Evolutionary conservation across 768 basidiomycete genomes (phyloP).

Genomic region (Rhodotorula babjevae): DNA sequence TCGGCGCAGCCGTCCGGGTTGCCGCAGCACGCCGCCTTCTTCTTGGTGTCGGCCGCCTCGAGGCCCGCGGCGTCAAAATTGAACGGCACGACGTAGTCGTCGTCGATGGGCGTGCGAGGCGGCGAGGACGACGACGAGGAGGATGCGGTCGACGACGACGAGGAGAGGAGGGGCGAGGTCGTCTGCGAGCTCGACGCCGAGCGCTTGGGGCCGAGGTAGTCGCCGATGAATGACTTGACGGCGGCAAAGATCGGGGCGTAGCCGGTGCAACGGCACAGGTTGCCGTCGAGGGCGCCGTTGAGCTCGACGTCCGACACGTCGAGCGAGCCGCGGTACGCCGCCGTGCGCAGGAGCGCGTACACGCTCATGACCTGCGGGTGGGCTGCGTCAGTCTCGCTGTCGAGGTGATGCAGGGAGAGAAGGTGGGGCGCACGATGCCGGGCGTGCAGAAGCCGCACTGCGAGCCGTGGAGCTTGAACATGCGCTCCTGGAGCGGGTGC

Average conservation of each 20-base stretch:
- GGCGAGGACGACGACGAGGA: background rate
- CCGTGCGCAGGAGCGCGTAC: constrained; percentile 35
- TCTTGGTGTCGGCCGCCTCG: background rate
- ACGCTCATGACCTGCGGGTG: constrained; percentile 34
- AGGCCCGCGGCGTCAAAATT: constrained; percentile 22
- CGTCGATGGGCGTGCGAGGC: background rate
- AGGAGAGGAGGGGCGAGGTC: background rate
- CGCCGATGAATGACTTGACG: constrained; percentile 41
- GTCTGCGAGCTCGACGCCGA: too few relatives aligned
- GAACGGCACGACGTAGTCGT: constrained; percentile 35
- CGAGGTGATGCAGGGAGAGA: too few relatives aligned
- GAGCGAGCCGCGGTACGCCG: constrained; percentile 16
- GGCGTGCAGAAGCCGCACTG: constrained; percentile 40
- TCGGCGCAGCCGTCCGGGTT: background rate
- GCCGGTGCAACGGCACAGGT: constrained; percentile 43
- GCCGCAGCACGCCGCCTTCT: constrained; percentile 8
- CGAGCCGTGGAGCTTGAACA: constrained; percentile 24
- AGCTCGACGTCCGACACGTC: constrained; percentile 34
- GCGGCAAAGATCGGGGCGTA: constrained; percentile 42
- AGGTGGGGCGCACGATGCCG: constrained; percentile 24
- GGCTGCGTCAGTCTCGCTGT: too few relatives aligned
- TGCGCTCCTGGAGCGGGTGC: constrained; percentile 42
- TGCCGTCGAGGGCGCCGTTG: constrained; percentile 41
- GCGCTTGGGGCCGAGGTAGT: constrained; percentile 18
- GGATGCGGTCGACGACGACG: background rate